Evolutionary conservation across 441 rosid genomes (phyloP).

Genomic region (Raphanus hybrid): DNA sequence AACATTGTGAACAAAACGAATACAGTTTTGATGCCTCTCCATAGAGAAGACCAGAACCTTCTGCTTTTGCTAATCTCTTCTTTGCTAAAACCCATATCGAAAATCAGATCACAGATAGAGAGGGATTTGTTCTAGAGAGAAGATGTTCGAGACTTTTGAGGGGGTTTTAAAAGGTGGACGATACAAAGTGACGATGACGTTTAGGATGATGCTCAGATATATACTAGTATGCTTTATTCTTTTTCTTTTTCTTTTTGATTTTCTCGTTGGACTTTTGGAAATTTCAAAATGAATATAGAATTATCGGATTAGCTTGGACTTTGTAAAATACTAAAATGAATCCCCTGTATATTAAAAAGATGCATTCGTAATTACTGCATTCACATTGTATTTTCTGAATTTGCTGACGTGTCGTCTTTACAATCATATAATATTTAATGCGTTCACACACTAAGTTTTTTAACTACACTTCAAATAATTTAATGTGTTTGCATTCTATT

Average conservation of each 20-base stretch:
- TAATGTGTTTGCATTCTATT: too few relatives aligned
- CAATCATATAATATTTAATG: too few relatives aligned
- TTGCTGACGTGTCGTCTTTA: too few relatives aligned
- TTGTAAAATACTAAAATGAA: neutral
- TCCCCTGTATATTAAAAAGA: too few relatives aligned
- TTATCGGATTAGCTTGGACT: slow-evolving; percentile 1
- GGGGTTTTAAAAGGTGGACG: slow-evolving; percentile 26
- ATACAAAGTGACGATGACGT: neutral
- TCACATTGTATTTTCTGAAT: too few relatives aligned
- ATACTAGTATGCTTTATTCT: too few relatives aligned
- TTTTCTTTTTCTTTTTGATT: too few relatives aligned
- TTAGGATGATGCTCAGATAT: neutral
- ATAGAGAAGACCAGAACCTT: slow-evolving; percentile 34
- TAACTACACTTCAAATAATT: too few relatives aligned
- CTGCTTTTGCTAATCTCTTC: slow-evolving; percentile 50
- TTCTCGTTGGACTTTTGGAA: neutral
- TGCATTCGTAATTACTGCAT: too few relatives aligned
- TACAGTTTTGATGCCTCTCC: slow-evolving; percentile 71
- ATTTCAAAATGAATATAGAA: neutral
- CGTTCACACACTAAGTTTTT: too few relatives aligned
- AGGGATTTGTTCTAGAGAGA: neutral
- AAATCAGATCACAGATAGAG: neutral
- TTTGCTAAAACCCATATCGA: slow-evolving; percentile 58
- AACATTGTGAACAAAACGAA: slow-evolving; percentile 77
- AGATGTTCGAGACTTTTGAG: slow-evolving; percentile 14